These are phyloP conservation scores for Herpetomonas samuelpessoai DNA, from an alignment of 208 protist genomes.

Conservation along the genomic window DNA sequence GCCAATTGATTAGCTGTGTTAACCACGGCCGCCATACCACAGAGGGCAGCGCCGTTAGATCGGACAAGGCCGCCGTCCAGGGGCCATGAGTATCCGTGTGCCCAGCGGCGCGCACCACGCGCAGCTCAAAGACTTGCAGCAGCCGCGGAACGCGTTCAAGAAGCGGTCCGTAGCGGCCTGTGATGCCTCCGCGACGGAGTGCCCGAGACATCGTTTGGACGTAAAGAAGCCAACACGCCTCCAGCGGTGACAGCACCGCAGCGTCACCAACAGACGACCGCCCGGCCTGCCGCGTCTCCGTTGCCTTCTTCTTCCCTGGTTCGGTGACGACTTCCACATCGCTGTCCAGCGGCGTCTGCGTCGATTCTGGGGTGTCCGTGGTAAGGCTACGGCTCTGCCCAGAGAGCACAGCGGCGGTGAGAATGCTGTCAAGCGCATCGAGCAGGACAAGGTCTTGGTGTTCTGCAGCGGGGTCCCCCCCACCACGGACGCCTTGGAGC, in stretches of 20 bases:
- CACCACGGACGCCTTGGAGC: background rate
- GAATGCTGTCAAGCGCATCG: constrained; percentile 6
- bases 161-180: background rate
- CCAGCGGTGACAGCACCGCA: background rate
- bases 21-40: constrained; percentile 53
- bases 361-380: background rate
- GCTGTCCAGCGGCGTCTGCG: background rate
- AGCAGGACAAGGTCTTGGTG: constrained; percentile 6
- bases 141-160: constrained; percentile 1
- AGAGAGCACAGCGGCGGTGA: background rate
- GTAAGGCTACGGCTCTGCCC: background rate
- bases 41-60: background rate
- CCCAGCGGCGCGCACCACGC: background rate
- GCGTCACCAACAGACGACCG: too few relatives aligned
- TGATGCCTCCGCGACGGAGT: background rate
- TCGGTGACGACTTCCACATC: background rate
- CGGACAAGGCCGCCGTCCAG: background rate
- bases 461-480: too few relatives aligned
- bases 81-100: background rate
- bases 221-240: constrained; percentile 15
- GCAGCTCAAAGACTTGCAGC: constrained; percentile 17
- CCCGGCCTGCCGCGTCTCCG: too few relatives aligned
- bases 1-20: constrained; percentile 53
- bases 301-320: too few relatives aligned
- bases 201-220: background rate